Percentiles rank a stretch among this genome's conserved stretches.
Evolutionary conservation across 495 filamentous ascomycete genomes (phyloP).

Genomic region (Cercophora samala): DNA sequence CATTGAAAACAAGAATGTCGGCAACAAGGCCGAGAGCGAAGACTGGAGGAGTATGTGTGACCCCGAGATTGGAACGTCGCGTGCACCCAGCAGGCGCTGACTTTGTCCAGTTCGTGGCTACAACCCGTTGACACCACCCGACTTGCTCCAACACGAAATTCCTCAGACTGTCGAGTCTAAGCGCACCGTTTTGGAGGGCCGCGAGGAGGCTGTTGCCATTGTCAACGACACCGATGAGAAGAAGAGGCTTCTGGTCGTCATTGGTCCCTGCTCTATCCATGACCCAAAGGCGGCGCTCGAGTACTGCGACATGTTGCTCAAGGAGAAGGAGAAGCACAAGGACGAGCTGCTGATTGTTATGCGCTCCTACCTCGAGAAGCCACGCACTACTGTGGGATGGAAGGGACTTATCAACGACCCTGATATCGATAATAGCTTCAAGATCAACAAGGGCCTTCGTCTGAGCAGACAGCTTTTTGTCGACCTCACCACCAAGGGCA

Average conservation of each 20-base stretch:
- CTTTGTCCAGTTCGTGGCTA: slow-evolving; percentile 68
- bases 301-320: slow-evolving; percentile 81
- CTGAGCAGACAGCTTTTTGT: slow-evolving; percentile 88
- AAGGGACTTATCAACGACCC: slow-evolving; percentile 99
- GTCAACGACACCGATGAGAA: slow-evolving; percentile 75
- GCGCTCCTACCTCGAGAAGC: slow-evolving; percentile 98
- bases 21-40: slow-evolving; percentile 74
- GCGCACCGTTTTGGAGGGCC: slow-evolving; percentile 72
- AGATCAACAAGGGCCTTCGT: slow-evolving; percentile 96
- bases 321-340: slow-evolving; percentile 83
- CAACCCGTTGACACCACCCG: slow-evolving; percentile 90
- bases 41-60: slow-evolving; percentile 80
- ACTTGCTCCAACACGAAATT: slow-evolving; percentile 95
- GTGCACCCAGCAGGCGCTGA: background rate
- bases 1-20: slow-evolving; percentile 85
- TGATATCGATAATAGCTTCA: slow-evolving; percentile 96
- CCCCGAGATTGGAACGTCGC: background rate
- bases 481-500: slow-evolving; percentile 87
- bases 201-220: slow-evolving; percentile 75
- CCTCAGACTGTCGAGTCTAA: slow-evolving; percentile 72
- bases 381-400: slow-evolving; percentile 97
- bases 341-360: slow-evolving; percentile 92
- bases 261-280: slow-evolving; percentile 97
- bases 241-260: slow-evolving; percentile 80
- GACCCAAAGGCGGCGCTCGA: slow-evolving; percentile 88